Evolutionary conservation across 352 stramenopile genomes (phyloP).

Genomic region (Globisporangium sylvaticum): DNA sequence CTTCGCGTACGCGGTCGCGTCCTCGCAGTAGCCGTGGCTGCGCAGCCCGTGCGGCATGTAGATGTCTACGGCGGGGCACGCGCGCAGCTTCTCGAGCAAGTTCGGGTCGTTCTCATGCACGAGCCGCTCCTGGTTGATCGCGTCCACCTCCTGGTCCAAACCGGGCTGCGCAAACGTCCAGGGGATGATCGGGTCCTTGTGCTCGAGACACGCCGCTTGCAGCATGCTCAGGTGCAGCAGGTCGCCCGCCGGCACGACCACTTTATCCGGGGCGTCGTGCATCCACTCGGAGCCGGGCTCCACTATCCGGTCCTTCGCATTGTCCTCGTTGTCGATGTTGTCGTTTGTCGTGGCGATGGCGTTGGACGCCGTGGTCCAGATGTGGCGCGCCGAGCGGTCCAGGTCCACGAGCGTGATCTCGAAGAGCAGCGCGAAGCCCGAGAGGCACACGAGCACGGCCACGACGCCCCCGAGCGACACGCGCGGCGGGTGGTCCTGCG

Average conservation of each 20-base stretch:
- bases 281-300: not conserved
- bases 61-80: slow-evolving; percentile 59
- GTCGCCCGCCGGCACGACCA: slow-evolving; percentile 23
- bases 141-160: slow-evolving; percentile 2
- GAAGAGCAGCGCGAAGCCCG: slow-evolving; percentile 3
- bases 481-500: not conserved
- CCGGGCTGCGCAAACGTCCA: slow-evolving; percentile 31
- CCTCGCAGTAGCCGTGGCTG: slow-evolving; percentile 47
- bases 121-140: slow-evolving; percentile 18
- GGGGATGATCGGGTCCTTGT: slow-evolving; percentile 41
- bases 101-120: slow-evolving; percentile 28
- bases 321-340: too few species aligned
- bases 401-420: slow-evolving; percentile 3
- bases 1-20: slow-evolving; percentile 55
- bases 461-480: not conserved
- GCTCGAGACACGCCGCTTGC: slow-evolving; percentile 38
- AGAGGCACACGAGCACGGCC: slow-evolving; percentile 2
- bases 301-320: too few species aligned
- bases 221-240: slow-evolving; percentile 47
- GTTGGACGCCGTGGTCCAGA: too few species aligned
- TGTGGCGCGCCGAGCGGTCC: not conserved
- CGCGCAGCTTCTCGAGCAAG: slow-evolving; percentile 38
- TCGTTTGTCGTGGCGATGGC: too few species aligned
- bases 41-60: slow-evolving; percentile 29
- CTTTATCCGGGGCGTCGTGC: not conserved